Evolutionary conservation across 495 filamentous ascomycete species (phyloP), one percentile per base, ranked within the genome.

Genomic region (Pyrenopolyporus hunteri): DNA sequence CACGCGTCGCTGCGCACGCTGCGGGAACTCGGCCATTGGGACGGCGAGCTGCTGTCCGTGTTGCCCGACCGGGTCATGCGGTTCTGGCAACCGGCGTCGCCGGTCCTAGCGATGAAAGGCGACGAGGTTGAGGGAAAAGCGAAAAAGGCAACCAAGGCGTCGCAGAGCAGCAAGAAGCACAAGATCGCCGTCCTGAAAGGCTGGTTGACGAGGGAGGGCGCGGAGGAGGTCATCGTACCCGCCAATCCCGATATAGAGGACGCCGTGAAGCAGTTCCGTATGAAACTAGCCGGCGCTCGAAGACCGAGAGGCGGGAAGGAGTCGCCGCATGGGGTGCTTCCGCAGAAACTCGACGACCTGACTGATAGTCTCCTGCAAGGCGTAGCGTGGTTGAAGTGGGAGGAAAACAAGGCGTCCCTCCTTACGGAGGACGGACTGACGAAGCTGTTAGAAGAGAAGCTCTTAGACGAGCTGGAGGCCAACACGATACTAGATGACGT

Each of bases 341-440:
- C 80, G 25, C 75, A 71, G 14, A 98, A 98, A 72, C 66, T 96
- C 62, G 93, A 98, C 76, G 93, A 98, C 79, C 76, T 98, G 59
- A 89, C 92, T 4, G 93, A 98, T 82, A 90, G 89, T 72, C 72
- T 97, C 25, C 67, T 97, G 59, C 93, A 98, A 75, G 94, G 88
- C 0, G 75, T 92, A 59, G 88, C 91, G 7, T 97, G 90, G 89
- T 71, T 93, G 44, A 80, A 88, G 52, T 98, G 93, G 93, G 84
- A 93, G 68, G 73, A 78, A 58, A 93, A 91, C 71, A 73, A 85
- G 57, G 76, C 76, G 50, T 64, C 67, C 31, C 65, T 89, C 23
- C 59, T 71, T 33, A 9, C 55, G 57, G 57, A 78, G 69, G 63
- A 77, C 16, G 56, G 39, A 53, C 9, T 45, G 63, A 11, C 45